Percentiles rank a stretch among this genome's conserved stretches.
Evolutionary conservation across 2,329 filamentous ascomycete genomes (phyloP).

Genomic region (Monosporascus sp.): DNA sequence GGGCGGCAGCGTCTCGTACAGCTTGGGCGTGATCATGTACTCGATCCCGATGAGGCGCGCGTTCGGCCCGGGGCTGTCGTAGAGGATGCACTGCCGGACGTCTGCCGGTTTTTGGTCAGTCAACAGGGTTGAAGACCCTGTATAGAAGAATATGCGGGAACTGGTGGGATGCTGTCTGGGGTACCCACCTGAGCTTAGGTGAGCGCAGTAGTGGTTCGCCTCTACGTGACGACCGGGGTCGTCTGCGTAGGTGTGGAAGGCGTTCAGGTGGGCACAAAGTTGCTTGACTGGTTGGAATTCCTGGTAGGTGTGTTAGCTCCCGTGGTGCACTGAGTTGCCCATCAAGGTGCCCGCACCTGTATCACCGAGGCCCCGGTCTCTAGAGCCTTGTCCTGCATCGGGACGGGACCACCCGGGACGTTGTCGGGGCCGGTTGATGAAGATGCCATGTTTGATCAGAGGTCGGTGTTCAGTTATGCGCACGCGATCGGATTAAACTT

Average conservation of each 20-base stretch:
- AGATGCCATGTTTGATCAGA: conserved; percentile 5
- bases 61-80: conserved; percentile 62
- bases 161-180: background rate
- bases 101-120: conserved; percentile 37
- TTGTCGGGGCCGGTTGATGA: conserved; percentile 17
- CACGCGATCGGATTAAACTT: background rate
- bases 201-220: conserved; percentile 79
- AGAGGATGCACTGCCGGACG: conserved; percentile 79
- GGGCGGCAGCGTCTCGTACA: conserved; percentile 60
- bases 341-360: conserved; percentile 36
- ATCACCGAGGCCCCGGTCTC: conserved; percentile 56
- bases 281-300: conserved; percentile 67
- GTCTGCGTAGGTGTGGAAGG: conserved; percentile 78
- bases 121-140: no score
- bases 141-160: no score
- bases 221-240: conserved; percentile 67
- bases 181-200: conserved; percentile 56
- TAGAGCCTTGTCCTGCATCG: conserved; percentile 51
- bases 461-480: background rate
- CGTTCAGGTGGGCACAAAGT: conserved; percentile 78
- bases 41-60: conserved; percentile 79
- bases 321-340: no score
- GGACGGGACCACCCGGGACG: conserved; percentile 44
- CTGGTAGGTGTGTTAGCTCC: conserved; percentile 27
- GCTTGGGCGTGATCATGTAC: conserved; percentile 72